These are phyloP conservation scores for Colletotrichum somersetense DNA, from an alignment of 2,329 filamentous ascomycete genomes.

Conservation along the genomic window DNA sequence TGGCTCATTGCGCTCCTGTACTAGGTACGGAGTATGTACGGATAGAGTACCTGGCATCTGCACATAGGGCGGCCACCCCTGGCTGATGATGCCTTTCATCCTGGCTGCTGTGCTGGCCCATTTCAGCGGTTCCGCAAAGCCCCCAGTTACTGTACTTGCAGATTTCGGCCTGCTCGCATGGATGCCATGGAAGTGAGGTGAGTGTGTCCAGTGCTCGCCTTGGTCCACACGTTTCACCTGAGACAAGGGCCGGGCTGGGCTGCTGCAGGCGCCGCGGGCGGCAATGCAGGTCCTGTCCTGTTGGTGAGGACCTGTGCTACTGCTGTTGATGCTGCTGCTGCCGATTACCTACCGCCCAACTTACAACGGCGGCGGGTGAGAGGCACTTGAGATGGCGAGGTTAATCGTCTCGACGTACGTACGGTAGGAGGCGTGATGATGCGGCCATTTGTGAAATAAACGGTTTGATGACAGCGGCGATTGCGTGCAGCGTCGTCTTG, in stretches of 20 bases:
- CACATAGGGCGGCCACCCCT: background rate
- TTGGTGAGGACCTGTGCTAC: background rate
- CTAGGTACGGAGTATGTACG: too few species aligned
- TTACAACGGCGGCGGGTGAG: background rate
- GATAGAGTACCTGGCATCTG: background rate
- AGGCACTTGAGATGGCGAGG: background rate
- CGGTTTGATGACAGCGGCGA: background rate
- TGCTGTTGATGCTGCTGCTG: background rate
- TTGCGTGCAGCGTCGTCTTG: background rate
- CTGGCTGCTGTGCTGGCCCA: too few species aligned
- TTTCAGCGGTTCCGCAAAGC: too few species aligned
- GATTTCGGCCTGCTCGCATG: constrained; percentile 1
- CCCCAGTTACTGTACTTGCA: too few species aligned
- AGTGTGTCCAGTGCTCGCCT: constrained; percentile 22
- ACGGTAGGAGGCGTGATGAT: constrained; percentile 8
- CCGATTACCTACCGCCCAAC: background rate
- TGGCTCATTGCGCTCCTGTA: background rate
- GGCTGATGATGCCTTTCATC: background rate
- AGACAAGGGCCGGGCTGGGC: constrained; percentile 38
- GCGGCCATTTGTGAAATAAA: constrained; percentile 5
- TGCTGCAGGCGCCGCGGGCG: constrained; percentile 32
- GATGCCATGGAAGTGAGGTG: constrained; percentile 8
- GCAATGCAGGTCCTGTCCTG: constrained; percentile 8
- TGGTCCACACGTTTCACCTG: constrained; percentile 37
- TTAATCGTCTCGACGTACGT: too few species aligned